phyloP scores from a whole-genome alignment of 148 eudicot species.

The Cornus controversa region DNA sequence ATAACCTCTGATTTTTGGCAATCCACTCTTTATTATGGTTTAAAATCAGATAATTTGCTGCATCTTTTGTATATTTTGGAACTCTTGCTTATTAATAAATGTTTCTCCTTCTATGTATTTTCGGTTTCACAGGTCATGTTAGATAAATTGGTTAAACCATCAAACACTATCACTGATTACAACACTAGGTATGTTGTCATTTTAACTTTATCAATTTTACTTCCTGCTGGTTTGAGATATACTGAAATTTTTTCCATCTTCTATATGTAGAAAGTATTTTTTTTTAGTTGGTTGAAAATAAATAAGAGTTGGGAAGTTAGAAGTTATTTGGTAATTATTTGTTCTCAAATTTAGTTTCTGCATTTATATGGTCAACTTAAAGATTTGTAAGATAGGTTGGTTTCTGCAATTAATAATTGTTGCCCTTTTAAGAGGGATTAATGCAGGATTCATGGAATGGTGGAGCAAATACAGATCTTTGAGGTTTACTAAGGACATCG shows the following conservation, averaged over 20 bases:
- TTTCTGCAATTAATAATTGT: too few species aligned
- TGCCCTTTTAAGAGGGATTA: too few species aligned
- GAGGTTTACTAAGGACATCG: too few species aligned
- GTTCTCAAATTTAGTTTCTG: neutral
- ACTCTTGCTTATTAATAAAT: neutral
- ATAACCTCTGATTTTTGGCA: neutral
- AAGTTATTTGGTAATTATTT: neutral
- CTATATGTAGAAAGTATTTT: too few species aligned
- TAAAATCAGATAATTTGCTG: neutral
- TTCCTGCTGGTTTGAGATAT: neutral
- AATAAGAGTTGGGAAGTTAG: neutral
- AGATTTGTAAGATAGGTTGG: too few species aligned
- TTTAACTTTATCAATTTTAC: neutral
- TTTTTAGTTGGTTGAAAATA: neutral
- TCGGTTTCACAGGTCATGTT: constrained; percentile 60
- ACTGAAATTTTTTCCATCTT: neutral
- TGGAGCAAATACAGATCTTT: too few species aligned
- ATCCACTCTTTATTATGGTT: neutral
- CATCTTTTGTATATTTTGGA: constrained; percentile 1
- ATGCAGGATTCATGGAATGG: too few species aligned
- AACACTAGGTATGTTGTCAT: constrained; percentile 66
- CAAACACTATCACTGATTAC: constrained; percentile 75
- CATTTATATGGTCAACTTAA: too few species aligned
- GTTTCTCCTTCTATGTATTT: neutral
- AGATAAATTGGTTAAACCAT: constrained; percentile 94